Conservation (phyloP, 257 asterid genomes). For the Ligustrum vulgare region DNA sequence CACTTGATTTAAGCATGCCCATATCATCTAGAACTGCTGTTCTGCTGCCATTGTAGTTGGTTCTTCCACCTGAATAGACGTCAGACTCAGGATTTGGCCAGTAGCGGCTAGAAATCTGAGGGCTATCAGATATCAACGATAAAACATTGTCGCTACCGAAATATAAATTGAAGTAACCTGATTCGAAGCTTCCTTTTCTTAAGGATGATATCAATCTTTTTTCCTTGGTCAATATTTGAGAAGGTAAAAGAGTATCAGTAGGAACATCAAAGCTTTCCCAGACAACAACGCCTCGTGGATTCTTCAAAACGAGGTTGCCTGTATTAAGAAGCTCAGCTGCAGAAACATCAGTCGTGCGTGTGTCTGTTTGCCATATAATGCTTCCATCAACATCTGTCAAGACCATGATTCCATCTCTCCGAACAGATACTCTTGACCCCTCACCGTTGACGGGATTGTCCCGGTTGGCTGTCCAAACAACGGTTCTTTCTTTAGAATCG, state of each 20-base stretch:
- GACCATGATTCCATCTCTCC: conserved; percentile 2
- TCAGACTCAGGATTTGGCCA: conserved; percentile 10
- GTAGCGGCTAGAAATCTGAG: conserved; percentile 7
- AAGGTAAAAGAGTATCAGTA: conserved; percentile 16
- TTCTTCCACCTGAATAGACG: not conserved
- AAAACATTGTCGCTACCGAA: conserved; percentile 5
- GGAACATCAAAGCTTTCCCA: conserved; percentile 18
- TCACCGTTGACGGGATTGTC: not conserved
- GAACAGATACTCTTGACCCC: not conserved
- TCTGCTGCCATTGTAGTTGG: conserved; percentile 13
- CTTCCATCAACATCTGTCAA: conserved; percentile 12
- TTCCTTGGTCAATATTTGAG: conserved; percentile 7
- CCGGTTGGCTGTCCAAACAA: conserved; percentile 2
- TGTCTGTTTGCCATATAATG: conserved; percentile 5
- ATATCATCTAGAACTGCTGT: not conserved
- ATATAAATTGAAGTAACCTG: conserved; percentile 4
- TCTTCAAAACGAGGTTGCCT: conserved; percentile 2
- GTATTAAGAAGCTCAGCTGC: conserved; percentile 7
- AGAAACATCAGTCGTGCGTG: not conserved
- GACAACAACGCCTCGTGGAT: not conserved
- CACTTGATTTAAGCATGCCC: conserved; percentile 6
- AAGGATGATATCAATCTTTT: not conserved
- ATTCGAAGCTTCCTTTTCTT: not conserved
- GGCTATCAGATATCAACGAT: conserved; percentile 1
- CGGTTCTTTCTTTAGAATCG: conserved; percentile 1